Conservation (phyloP, 768 basidiomycete genomes). For the Suillus plorans region DNA sequence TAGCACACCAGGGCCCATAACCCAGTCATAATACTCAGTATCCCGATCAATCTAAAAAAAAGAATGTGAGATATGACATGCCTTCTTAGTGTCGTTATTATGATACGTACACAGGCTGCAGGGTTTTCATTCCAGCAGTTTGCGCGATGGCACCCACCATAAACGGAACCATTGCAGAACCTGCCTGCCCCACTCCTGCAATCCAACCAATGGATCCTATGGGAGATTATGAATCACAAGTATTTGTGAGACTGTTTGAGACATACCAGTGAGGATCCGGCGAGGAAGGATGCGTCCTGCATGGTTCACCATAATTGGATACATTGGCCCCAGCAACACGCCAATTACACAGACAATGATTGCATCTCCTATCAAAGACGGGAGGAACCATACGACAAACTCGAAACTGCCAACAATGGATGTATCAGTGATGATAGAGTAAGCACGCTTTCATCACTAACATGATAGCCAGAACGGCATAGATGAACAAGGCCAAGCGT, state of each 20-base stretch:
- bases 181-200: constrained; percentile 67
- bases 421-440: constrained; percentile 16
- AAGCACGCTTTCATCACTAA: constrained; percentile 15
- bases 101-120: constrained; percentile 36
- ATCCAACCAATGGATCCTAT: constrained; percentile 66
- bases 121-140: constrained; percentile 48
- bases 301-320: constrained; percentile 66
- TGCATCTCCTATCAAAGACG: constrained; percentile 51
- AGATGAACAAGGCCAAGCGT: constrained; percentile 51
- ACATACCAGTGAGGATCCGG: constrained; percentile 56
- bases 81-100: not conserved
- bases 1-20: constrained; percentile 28
- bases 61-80: not conserved
- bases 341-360: constrained; percentile 59
- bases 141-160: constrained; percentile 68
- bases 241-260: not conserved
- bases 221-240: not conserved
- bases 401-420: constrained; percentile 42
- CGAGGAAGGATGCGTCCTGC: constrained; percentile 66
- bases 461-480: constrained; percentile 51
- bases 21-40: constrained; percentile 34
- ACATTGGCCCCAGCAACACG: constrained; percentile 51
- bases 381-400: constrained; percentile 57
- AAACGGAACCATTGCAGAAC: constrained; percentile 71
- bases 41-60: constrained; percentile 19